Conservation (phyloP, 768 basidiomycete species). For the Coprinopsis sp. region DNA sequence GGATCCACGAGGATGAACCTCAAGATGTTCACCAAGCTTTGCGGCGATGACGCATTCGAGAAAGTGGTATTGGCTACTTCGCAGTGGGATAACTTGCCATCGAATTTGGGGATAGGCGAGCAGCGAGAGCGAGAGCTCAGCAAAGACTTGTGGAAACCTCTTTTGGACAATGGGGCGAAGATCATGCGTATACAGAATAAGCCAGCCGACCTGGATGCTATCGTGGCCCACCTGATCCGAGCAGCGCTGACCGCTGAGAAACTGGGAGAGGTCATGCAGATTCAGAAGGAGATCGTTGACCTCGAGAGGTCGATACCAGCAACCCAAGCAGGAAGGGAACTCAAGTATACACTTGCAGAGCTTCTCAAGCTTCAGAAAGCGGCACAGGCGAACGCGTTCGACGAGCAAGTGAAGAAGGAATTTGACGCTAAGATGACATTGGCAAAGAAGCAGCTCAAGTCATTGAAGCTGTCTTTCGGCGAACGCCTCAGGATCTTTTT, state of each 20-base stretch:
- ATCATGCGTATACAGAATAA: neutral
- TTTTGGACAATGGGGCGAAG: neutral
- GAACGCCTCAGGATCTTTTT: no score
- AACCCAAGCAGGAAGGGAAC: neutral
- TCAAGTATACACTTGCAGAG: neutral
- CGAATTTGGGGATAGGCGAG: neutral
- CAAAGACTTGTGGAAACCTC: neutral
- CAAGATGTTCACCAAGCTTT: slow-evolving; percentile 8
- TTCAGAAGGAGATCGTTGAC: neutral
- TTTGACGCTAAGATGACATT: no score
- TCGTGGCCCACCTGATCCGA: neutral
- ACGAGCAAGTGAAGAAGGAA: no score
- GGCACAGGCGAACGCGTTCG: no score
- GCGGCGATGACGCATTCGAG: slow-evolving; percentile 3
- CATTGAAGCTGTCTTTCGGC: no score
- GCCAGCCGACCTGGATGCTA: neutral
- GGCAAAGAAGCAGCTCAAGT: no score
- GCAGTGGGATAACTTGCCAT: slow-evolving; percentile 5
- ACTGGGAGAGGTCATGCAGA: no score
- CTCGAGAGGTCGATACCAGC: neutral
- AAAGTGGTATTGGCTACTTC: slow-evolving; percentile 8
- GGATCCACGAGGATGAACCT: slow-evolving; percentile 1
- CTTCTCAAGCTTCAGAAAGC: neutral
- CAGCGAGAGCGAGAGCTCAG: neutral
- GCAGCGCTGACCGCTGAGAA: neutral